Conservation (phyloP, 352 stramenopile genomes). For the Halophytophthora batemanensis region DNA sequence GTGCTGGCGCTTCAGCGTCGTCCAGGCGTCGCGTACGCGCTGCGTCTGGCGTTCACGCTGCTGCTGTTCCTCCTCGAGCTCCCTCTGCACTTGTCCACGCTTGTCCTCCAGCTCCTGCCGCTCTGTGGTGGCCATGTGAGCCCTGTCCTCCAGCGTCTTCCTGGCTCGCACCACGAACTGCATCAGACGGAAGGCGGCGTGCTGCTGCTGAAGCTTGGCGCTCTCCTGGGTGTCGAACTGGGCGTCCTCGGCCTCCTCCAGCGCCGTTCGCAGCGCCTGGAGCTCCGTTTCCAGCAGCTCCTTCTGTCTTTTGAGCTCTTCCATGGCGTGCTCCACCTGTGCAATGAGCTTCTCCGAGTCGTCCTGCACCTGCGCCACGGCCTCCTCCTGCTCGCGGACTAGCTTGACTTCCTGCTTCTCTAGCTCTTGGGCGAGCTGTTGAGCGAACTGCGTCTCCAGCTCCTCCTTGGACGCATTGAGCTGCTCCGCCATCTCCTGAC, state of each 20-base stretch:
- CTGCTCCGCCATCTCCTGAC: constrained; percentile 15
- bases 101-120: constrained; percentile 16
- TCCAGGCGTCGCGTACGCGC: constrained; percentile 32
- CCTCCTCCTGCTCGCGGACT: constrained; percentile 63
- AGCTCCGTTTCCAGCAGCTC: constrained; percentile 64
- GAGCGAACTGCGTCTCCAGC: constrained; percentile 15
- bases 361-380: constrained; percentile 73
- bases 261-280: constrained; percentile 32
- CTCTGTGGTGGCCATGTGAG: constrained; percentile 14
- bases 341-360: constrained; percentile 78
- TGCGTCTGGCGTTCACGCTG: constrained; percentile 27
- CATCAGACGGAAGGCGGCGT: constrained; percentile 52
- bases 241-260: constrained; percentile 74
- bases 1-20: constrained; percentile 35
- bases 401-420: constrained; percentile 37
- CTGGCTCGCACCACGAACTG: constrained; percentile 39
- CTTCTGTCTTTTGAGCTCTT: constrained; percentile 70
- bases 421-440: constrained; percentile 37
- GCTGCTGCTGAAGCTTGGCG: constrained; percentile 52
- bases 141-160: constrained; percentile 26
- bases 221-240: constrained; percentile 68
- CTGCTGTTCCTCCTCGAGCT: constrained; percentile 25
- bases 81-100: constrained; percentile 9
- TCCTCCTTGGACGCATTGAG: constrained; percentile 9
- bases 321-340: constrained; percentile 71